Evolutionary conservation across 441 rosid species (phyloP).

Genomic region (Erodium chrysanthum): DNA sequence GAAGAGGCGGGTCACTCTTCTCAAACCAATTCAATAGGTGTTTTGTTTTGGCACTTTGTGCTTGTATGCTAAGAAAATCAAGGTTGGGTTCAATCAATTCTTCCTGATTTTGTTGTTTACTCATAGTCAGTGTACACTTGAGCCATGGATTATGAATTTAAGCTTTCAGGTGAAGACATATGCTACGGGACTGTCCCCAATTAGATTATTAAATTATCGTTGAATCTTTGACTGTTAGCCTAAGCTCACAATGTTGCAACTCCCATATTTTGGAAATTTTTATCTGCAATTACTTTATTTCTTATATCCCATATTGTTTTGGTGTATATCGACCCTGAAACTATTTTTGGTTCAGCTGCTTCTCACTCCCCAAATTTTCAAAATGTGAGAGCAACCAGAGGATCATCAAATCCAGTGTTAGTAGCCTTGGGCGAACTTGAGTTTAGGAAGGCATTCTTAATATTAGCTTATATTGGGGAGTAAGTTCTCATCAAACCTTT

Average conservation of each 20-base stretch:
- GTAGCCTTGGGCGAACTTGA: constrained; percentile 56
- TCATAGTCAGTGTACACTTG: background rate
- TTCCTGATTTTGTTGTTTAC: background rate
- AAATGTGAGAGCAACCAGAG: background rate
- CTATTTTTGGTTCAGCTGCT: constrained; percentile 2
- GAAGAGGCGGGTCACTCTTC: too few species aligned
- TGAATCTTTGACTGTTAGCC: background rate
- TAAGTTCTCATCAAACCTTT: constrained; percentile 20
- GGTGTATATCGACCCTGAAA: background rate
- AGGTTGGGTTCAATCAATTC: background rate
- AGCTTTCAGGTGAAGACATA: background rate
- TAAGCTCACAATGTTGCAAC: background rate
- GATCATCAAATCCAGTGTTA: constrained; percentile 26
- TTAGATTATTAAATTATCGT: background rate
- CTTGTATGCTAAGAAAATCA: background rate
- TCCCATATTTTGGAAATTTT: background rate
- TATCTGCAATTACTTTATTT: background rate
- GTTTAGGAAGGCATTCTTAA: constrained; percentile 52
- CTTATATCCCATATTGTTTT: background rate
- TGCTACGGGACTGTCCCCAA: background rate
- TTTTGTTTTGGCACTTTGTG: background rate
- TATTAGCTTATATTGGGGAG: constrained; percentile 54
- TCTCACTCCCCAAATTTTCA: background rate
- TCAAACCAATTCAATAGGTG: too few species aligned
- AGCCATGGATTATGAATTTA: background rate